These are phyloP conservation scores for Ceratocystis variospora DNA, from an alignment of 2,329 filamentous ascomycete species.

Conservation along the genomic window DNA sequence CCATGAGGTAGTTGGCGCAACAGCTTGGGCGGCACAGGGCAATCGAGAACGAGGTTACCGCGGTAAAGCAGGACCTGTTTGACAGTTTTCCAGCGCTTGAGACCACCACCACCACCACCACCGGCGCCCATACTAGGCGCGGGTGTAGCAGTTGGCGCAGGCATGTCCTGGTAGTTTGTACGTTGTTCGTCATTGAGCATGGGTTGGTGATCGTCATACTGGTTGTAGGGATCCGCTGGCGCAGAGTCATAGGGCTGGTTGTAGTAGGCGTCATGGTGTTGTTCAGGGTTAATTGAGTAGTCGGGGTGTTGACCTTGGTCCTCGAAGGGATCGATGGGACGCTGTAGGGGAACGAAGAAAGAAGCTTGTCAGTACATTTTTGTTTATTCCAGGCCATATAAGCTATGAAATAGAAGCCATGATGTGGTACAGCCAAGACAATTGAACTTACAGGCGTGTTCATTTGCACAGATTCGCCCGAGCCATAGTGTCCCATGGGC, in stretches of 20 bases:
- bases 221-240: constrained; percentile 43
- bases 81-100: constrained; percentile 93
- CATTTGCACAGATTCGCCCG: constrained; percentile 63
- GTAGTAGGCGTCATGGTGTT: constrained; percentile 78
- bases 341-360: constrained; percentile 25
- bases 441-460: constrained; percentile 64
- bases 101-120: constrained; percentile 27
- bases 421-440: not conserved
- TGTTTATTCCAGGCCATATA: not conserved
- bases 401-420: constrained; percentile 19
- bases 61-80: constrained; percentile 97
- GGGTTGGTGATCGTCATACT: constrained; percentile 56
- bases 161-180: constrained; percentile 36
- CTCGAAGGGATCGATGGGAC: constrained; percentile 39
- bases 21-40: constrained; percentile 78
- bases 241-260: constrained; percentile 57
- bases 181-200: constrained; percentile 55
- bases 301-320: constrained; percentile 42
- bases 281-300: constrained; percentile 66
- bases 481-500: constrained; percentile 24
- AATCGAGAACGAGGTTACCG: constrained; percentile 92
- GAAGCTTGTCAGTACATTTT: not conserved
- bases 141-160: constrained; percentile 29
- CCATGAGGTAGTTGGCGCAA: constrained; percentile 80
- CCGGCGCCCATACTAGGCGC: constrained; percentile 22